A percentile compares a stretch with the other conserved stretches of the same genome.
These are phyloP conservation scores for Diaporthe ilicicola DNA, from an alignment of 2,329 filamentous ascomycete genomes.

Conservation along the genomic window DNA sequence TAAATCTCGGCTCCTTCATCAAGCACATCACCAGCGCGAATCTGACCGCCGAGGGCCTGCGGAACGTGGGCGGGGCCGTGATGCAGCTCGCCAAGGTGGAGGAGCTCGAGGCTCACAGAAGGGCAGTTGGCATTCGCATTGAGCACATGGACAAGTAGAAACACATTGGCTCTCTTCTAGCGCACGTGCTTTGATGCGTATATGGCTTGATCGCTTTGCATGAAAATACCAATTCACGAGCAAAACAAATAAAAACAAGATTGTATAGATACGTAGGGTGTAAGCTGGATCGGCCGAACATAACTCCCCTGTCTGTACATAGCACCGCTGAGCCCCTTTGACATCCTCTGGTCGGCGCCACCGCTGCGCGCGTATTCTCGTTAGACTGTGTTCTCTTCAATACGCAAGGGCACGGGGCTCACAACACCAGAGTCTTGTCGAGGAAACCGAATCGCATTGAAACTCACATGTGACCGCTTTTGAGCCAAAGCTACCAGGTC, in stretches of 20 bases:
- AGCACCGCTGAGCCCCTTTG: not conserved
- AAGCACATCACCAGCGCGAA: conserved; percentile 98
- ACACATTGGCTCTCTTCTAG: not conserved
- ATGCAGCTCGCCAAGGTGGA: conserved; percentile 97
- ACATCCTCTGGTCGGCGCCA: not conserved
- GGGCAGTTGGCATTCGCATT: conserved; percentile 87
- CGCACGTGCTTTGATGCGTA: not conserved
- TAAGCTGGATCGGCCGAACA: not conserved
- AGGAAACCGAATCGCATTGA: not conserved
- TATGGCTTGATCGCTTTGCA: not conserved
- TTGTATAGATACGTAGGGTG: not conserved
- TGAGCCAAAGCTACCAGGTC: not conserved
- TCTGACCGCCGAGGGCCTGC: conserved; percentile 83
- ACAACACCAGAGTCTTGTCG: too few species aligned
- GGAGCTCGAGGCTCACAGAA: conserved; percentile 90
- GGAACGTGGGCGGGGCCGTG: conserved; percentile 86
- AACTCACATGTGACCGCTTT: not conserved
- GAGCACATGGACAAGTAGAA: conserved; percentile 50
- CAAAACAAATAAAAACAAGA: not conserved
- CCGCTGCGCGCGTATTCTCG: not conserved
- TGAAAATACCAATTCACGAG: not conserved
- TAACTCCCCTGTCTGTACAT: not conserved
- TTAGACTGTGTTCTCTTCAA: not conserved
- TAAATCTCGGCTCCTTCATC: conserved; percentile 94
- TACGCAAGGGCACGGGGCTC: not conserved